A percentile compares a stretch with the other conserved stretches of the same genome.
These are phyloP conservation scores for Eremothecium sinecaudum DNA, from an alignment of 1,139 yeast genomes.

Conservation along the genomic window DNA sequence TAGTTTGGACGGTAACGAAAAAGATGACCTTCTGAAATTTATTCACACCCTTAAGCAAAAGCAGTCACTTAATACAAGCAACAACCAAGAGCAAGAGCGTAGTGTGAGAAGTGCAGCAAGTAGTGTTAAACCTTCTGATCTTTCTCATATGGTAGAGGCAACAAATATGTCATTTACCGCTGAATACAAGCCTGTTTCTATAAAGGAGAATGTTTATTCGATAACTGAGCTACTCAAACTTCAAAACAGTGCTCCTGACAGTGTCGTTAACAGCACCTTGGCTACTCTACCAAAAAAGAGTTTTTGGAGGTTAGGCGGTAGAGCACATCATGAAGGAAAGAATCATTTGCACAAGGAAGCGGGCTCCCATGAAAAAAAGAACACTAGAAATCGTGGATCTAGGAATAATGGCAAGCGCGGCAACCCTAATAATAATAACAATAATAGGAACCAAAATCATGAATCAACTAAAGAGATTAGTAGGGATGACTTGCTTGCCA, in stretches of 20 bases:
- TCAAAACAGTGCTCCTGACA: slow-evolving; percentile 14
- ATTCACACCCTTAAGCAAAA: slow-evolving; percentile 8
- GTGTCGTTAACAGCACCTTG: slow-evolving; percentile 11
- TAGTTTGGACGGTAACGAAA: not conserved
- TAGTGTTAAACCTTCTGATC: not conserved
- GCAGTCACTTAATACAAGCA: too few species aligned
- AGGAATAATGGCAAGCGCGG: slow-evolving; percentile 10
- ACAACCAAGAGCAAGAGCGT: too few species aligned
- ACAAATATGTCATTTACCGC: slow-evolving; percentile 1
- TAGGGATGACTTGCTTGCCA: slow-evolving; percentile 22
- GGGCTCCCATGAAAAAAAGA: slow-evolving; percentile 7
- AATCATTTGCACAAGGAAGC: slow-evolving; percentile 8
- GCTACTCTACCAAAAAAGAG: slow-evolving; percentile 25
- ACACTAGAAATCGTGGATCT: slow-evolving; percentile 9
- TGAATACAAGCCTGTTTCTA: slow-evolving; percentile 19
- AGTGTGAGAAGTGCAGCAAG: too few species aligned
- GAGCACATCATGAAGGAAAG: slow-evolving; percentile 16
- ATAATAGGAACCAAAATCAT: slow-evolving; percentile 9
- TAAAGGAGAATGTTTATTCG: slow-evolving; percentile 17
- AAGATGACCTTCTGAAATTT: slow-evolving; percentile 6
- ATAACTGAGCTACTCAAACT: slow-evolving; percentile 18
- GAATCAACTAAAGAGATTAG: slow-evolving; percentile 10
- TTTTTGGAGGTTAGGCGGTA: slow-evolving; percentile 29
- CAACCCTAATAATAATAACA: slow-evolving; percentile 13
- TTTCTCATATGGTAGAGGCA: slow-evolving; percentile 1